Evolutionary conservation across 257 asterid species (phyloP).

Genomic region (Cruciata laevipes): DNA sequence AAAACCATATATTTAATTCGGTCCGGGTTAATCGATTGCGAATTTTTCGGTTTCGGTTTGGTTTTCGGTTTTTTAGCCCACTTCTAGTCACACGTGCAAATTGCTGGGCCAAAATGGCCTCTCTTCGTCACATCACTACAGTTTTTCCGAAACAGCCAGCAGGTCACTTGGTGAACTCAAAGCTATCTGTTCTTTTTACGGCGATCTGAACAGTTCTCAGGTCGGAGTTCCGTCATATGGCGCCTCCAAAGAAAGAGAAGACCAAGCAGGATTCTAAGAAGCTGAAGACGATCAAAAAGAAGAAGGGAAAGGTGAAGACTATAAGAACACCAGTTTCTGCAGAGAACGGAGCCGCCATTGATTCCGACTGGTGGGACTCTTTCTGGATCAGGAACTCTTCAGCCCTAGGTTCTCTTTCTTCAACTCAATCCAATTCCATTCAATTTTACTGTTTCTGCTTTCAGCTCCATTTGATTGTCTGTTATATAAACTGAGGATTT

Average conservation of each 20-base stretch:
- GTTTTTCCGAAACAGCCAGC: not conserved
- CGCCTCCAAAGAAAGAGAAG: constrained; percentile 58
- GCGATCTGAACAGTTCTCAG: not conserved
- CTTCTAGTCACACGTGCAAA: too few relatives aligned
- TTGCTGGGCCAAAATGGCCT: not conserved
- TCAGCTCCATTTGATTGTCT: not conserved
- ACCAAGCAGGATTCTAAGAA: constrained; percentile 50
- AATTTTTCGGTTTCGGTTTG: too few relatives aligned
- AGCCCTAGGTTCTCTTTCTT: constrained; percentile 33
- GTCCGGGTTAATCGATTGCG: too few relatives aligned
- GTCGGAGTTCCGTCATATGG: constrained; percentile 30
- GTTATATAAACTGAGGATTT: not conserved
- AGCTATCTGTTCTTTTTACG: not conserved
- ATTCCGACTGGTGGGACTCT: constrained; percentile 88
- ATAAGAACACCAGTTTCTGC: constrained; percentile 21
- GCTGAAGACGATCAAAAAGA: constrained; percentile 49
- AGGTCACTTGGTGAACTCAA: not conserved
- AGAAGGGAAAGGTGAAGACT: constrained; percentile 24
- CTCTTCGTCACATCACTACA: not conserved
- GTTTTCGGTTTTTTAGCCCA: too few relatives aligned
- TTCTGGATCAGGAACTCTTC: constrained; percentile 74
- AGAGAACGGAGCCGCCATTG: constrained; percentile 52
- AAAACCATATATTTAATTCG: too few relatives aligned
- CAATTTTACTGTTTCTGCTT: not conserved
- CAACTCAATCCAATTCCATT: not conserved